Evolutionary conservation across 2,329 filamentous ascomycete species (phyloP).

Genomic region (Tolypocladium endophyticum): DNA sequence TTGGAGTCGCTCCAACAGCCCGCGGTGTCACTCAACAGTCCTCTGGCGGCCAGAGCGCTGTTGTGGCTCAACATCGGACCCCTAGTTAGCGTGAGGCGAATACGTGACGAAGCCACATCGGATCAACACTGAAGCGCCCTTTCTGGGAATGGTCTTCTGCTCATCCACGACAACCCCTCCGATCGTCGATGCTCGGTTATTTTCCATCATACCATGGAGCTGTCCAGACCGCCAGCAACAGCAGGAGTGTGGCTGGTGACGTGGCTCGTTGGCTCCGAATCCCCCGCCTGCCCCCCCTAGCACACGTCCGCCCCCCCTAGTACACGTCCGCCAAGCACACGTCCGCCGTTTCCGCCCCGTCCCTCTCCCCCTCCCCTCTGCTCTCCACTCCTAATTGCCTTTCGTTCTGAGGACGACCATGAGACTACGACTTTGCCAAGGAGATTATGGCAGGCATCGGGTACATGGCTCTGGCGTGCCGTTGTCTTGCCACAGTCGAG

Average conservation of each 20-base stretch:
- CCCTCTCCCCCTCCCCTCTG: neutral
- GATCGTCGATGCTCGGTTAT: neutral
- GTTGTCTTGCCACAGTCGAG: neutral
- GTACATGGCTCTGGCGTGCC: neutral
- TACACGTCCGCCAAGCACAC: neutral
- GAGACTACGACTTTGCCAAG: neutral
- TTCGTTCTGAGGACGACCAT: neutral
- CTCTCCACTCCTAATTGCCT: neutral
- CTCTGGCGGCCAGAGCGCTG: neutral
- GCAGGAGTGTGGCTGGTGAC: slow-evolving; percentile 8
- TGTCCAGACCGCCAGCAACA: slow-evolving; percentile 1
- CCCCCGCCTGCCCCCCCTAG: neutral
- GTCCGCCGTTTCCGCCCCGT: neutral
- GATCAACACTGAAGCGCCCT: neutral
- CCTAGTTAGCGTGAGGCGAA: neutral
- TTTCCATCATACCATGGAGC: neutral
- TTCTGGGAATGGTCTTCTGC: neutral
- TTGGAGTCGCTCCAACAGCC: neutral
- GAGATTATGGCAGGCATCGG: neutral
- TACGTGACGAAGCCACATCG: slow-evolving; percentile 1
- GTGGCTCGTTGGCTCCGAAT: slow-evolving; percentile 6
- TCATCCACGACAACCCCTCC: neutral
- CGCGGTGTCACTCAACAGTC: neutral
- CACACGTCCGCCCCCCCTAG: neutral
- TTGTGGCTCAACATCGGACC: neutral